phyloP scores from a whole-genome alignment of 176 grass and related monocot species.

The Rhynchospora breviuscula region DNA sequence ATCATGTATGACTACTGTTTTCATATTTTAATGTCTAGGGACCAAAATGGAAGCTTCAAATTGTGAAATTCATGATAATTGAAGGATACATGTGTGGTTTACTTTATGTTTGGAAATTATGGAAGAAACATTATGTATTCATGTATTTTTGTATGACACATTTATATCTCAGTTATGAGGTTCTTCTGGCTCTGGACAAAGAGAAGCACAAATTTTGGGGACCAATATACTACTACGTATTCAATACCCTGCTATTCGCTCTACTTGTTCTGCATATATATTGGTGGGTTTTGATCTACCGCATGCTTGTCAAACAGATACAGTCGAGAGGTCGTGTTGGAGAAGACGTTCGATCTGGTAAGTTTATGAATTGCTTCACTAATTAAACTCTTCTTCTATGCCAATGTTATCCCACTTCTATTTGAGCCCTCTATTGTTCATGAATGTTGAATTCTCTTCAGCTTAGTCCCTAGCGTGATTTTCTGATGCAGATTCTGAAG shows the following conservation, averaged over 20 bases:
- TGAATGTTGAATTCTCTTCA: slow-evolving; percentile 13
- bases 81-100: background rate
- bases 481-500: slow-evolving; percentile 49
- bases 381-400: background rate
- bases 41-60: background rate
- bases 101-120: background rate
- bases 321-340: slow-evolving; percentile 63
- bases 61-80: background rate
- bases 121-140: background rate
- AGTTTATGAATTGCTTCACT: slow-evolving; percentile 5
- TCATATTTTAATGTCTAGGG: background rate
- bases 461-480: slow-evolving; percentile 23
- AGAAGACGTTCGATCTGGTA: slow-evolving; percentile 82
- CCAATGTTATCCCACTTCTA: background rate
- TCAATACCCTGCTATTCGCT: slow-evolving; percentile 71
- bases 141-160: background rate
- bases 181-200: slow-evolving; percentile 59
- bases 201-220: slow-evolving; percentile 76
- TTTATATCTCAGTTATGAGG: slow-evolving; percentile 54
- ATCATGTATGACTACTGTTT: background rate
- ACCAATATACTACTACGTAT: slow-evolving; percentile 81
- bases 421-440: background rate
- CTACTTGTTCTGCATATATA: slow-evolving; percentile 82
- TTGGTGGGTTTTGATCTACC: slow-evolving; percentile 69
- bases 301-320: slow-evolving; percentile 60